Percentiles rank a stretch among this genome's conserved stretches.
Conservation (phyloP, 1,284 basidiomycete genomes). For the Ustilago shanxiensis region DNA sequence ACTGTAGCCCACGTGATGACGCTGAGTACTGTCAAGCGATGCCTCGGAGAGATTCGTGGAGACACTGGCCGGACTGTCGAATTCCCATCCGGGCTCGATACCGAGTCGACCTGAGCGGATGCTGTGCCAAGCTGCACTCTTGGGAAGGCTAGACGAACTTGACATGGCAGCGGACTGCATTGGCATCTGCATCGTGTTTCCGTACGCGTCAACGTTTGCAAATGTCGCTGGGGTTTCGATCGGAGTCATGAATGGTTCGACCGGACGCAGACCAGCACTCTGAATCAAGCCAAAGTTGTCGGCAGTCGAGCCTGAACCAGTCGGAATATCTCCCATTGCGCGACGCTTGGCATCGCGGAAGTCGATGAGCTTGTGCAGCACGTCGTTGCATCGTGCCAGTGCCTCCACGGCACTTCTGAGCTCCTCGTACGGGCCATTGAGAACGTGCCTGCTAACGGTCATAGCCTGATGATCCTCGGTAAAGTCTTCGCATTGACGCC, state of each 20-base stretch:
- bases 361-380: constrained; percentile 32
- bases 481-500: constrained; percentile 65
- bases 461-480: constrained; percentile 63
- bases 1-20: constrained; percentile 29
- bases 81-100: constrained; percentile 28
- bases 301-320: constrained; percentile 26
- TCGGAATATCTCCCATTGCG: constrained; percentile 31
- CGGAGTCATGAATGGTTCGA: constrained; percentile 10
- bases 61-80: constrained; percentile 45
- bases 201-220: constrained; percentile 11
- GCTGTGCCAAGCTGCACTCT: constrained; percentile 27
- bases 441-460: constrained; percentile 42
- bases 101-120: constrained; percentile 29
- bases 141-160: constrained; percentile 15
- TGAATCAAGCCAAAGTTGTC: constrained; percentile 46
- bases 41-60: constrained; percentile 46
- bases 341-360: constrained; percentile 33
- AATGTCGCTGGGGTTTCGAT: constrained; percentile 11
- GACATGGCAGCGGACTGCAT: constrained; percentile 25
- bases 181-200: constrained; percentile 26
- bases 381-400: constrained; percentile 35
- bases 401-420: constrained; percentile 49
- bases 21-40: constrained; percentile 37
- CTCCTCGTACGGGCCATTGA: constrained; percentile 60
- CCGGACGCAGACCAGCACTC: not conserved